A percentile compares a stretch with the other conserved stretches of the same genome.
These are phyloP conservation scores for Clarkia xantiana DNA, from an alignment of 345 rosid genomes.

Conservation along the genomic window DNA sequence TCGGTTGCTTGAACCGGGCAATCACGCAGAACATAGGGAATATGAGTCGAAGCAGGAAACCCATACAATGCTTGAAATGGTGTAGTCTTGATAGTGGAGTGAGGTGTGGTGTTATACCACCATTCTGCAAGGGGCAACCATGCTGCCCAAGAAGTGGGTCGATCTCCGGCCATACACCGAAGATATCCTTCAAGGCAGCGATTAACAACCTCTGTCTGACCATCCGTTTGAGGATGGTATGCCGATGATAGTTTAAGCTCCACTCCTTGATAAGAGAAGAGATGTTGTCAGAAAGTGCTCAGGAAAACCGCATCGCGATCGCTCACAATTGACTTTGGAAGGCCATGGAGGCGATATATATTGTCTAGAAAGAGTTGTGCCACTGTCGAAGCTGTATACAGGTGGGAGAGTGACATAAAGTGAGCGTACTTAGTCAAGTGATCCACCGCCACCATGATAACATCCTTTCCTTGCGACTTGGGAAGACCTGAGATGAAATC, in stretches of 20 bases:
- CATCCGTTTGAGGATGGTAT: too few relatives aligned
- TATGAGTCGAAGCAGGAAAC: too few relatives aligned
- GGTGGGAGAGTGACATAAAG: background rate
- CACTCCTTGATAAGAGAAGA: background rate
- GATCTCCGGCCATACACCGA: too few relatives aligned
- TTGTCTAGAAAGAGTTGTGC: background rate
- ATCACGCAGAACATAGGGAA: too few relatives aligned
- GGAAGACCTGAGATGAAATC: background rate
- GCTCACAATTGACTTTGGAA: background rate
- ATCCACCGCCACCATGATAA: conserved; percentile 1
- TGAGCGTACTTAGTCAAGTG: conserved; percentile 1
- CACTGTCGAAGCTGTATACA: background rate
- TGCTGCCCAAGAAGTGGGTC: too few relatives aligned
- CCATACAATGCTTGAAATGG: too few relatives aligned
- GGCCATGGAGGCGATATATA: background rate
- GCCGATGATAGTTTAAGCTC: background rate
- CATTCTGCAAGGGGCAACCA: too few relatives aligned
- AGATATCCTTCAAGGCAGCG: too few relatives aligned
- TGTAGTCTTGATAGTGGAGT: too few relatives aligned
- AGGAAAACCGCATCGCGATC: conserved; percentile 1
- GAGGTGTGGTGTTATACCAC: too few relatives aligned
- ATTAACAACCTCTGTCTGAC: too few relatives aligned
- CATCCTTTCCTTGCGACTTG: background rate
- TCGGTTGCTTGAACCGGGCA: too few relatives aligned
- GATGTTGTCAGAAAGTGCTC: background rate